phyloP scores from a whole-genome alignment of 805 yeast genomes.

The Nakazawaea anatomiae region DNA sequence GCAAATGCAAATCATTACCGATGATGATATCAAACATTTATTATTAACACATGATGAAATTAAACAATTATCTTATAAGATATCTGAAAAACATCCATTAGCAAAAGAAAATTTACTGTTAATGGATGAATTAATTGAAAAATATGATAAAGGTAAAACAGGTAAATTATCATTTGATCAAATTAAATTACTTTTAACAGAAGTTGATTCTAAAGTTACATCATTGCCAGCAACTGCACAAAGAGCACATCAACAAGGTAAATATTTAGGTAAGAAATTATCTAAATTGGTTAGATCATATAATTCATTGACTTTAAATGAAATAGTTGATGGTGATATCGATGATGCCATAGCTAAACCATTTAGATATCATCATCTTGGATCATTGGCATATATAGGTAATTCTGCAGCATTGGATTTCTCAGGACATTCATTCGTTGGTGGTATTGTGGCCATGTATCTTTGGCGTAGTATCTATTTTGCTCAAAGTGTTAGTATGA shows the following conservation, averaged over 20 bases:
- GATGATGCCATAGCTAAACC: constrained; percentile 53
- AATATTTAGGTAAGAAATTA: constrained; percentile 55
- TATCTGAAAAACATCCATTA: constrained; percentile 49
- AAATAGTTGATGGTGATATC: constrained; percentile 45
- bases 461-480: constrained; percentile 69
- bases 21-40: constrained; percentile 45
- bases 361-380: constrained; percentile 57
- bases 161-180: constrained; percentile 52
- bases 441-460: constrained; percentile 67
- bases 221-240: constrained; percentile 73
- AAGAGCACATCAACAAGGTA: constrained; percentile 68
- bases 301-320: constrained; percentile 36
- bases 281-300: constrained; percentile 43
- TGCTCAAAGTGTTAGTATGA: constrained; percentile 58
- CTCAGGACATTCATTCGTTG: constrained; percentile 54
- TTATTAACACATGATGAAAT: constrained; percentile 43
- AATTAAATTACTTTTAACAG: constrained; percentile 41
- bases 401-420: constrained; percentile 66
- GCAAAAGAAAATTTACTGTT: constrained; percentile 49
- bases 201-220: constrained; percentile 57
- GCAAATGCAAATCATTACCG: constrained; percentile 28
- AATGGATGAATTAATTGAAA: constrained; percentile 44
- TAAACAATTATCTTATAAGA: constrained; percentile 38
- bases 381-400: constrained; percentile 64
- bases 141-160: constrained; percentile 39